These are phyloP conservation scores for Exsudoporus frostii DNA, from an alignment of 768 basidiomycete species.

Conservation along the genomic window DNA sequence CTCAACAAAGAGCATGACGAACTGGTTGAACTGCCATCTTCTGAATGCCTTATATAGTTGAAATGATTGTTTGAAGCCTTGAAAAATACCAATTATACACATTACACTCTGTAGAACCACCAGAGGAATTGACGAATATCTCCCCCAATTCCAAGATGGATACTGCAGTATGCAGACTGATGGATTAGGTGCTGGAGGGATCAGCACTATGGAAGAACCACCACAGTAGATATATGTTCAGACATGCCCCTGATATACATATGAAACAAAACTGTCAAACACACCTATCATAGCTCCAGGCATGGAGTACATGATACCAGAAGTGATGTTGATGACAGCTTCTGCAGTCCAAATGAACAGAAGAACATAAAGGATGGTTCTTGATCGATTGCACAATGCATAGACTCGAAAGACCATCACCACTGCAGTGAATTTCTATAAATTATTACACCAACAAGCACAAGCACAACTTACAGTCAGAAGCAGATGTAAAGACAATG, in stretches of 20 bases:
- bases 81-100: conserved; percentile 2
- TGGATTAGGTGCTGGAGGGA: conserved; percentile 2
- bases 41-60: background rate
- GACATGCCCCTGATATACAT: too few relatives aligned
- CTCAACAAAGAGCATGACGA: conserved; percentile 1
- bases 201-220: background rate
- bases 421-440: background rate
- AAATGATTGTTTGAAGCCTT: background rate
- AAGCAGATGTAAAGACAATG: background rate
- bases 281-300: background rate
- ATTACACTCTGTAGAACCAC: conserved; percentile 4
- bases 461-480: background rate
- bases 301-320: background rate
- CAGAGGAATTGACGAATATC: conserved; percentile 1
- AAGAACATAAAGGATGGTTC: background rate
- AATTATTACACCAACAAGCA: background rate
- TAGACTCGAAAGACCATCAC: conserved; percentile 12
- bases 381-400: conserved; percentile 6
- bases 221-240: background rate
- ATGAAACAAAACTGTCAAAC: background rate
- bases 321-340: background rate
- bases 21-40: conserved; percentile 8
- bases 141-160: conserved; percentile 4
- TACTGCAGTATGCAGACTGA: background rate
- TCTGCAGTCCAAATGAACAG: background rate